Evolutionary conservation across 768 basidiomycete genomes (phyloP), one percentile per base, ranked within the genome.

Genomic region (Auricularia heimuer): DNA sequence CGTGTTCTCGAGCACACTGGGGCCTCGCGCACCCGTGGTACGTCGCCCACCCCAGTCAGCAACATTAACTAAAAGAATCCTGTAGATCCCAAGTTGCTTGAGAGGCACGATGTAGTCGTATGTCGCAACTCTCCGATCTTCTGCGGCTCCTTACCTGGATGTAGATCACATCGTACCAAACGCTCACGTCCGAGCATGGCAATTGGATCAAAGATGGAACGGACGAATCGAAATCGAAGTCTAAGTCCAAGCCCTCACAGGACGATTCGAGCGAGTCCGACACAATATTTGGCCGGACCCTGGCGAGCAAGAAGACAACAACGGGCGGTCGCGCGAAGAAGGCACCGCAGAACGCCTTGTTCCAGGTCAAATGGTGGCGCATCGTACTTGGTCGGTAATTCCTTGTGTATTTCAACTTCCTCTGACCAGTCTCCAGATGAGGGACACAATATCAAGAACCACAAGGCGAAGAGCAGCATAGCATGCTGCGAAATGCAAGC

Each of bases 361-460:
- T 90, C 70, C 81, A 81, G 18, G 80, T 92, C 33, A 86, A 86
- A 68, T 98, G 92, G 89, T 89, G 85, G 76, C 81, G 92, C 11
- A 80, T 96, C 61, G 89, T 98, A 34, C 82, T 98, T 0, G 92
- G 95, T 92, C 68, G 29, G 74, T 68, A 8, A 1, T 4, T 42
- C 29, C 29, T 29, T 54, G n/a, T 18, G 12, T 33, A 34, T 18
- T 37, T 51, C 21, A 29, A 2, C 21, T 11, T 33, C 21, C 8
- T 36, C 58, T 65, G 36, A 64, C 11, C 21, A 4, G n/a, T 21
- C 3, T 45, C 62, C 51, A 91, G 94, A 97, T 71, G 94, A 97
- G 71, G 94, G 94, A 0, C 94, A 97, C 72, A 91, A 89, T 69
- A 96, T 97, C 78, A 96, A 95, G 80, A 93, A 94, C 70, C 80